Conservation (phyloP, 148 eudicot genomes). For the Nepenthes gracilis region DNA sequence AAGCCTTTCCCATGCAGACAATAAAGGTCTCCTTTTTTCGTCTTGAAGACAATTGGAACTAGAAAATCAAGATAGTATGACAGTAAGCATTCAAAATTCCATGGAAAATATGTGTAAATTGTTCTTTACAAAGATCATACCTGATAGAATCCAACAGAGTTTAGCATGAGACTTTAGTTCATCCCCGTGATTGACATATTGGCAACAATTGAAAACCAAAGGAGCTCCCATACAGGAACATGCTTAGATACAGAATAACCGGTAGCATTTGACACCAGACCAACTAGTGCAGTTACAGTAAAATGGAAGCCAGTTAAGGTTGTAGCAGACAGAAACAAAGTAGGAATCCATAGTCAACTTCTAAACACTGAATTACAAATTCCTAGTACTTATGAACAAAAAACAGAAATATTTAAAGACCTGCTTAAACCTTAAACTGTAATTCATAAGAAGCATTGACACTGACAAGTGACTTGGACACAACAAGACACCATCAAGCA, state of each 20-base stretch:
- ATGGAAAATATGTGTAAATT: background rate
- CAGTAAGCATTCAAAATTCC: too few relatives aligned
- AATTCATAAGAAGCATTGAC: too few relatives aligned
- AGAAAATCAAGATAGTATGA: too few relatives aligned
- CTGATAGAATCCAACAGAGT: slow-evolving; percentile 90
- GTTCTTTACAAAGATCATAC: slow-evolving; percentile 20
- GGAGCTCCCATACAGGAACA: slow-evolving; percentile 74
- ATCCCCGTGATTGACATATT: slow-evolving; percentile 81
- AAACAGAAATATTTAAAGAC: too few relatives aligned
- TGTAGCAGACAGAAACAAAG: slow-evolving; percentile 45
- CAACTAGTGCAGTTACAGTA: slow-evolving; percentile 76
- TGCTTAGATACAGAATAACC: slow-evolving; percentile 69
- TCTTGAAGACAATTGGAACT: too few relatives aligned
- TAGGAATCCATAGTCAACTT: background rate
- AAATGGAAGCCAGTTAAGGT: slow-evolving; percentile 82
- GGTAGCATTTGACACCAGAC: slow-evolving; percentile 60
- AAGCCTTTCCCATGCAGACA: too few relatives aligned
- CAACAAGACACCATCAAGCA: too few relatives aligned
- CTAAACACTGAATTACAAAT: too few relatives aligned
- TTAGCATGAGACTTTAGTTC: slow-evolving; percentile 85
- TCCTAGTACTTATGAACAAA: too few relatives aligned
- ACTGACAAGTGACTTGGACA: too few relatives aligned
- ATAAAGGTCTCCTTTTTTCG: too few relatives aligned
- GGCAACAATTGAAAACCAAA: slow-evolving; percentile 82
- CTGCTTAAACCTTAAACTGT: too few relatives aligned